phyloP scores from a whole-genome alignment of 2,329 filamentous ascomycete species.

The Talaromyces sp. region DNA sequence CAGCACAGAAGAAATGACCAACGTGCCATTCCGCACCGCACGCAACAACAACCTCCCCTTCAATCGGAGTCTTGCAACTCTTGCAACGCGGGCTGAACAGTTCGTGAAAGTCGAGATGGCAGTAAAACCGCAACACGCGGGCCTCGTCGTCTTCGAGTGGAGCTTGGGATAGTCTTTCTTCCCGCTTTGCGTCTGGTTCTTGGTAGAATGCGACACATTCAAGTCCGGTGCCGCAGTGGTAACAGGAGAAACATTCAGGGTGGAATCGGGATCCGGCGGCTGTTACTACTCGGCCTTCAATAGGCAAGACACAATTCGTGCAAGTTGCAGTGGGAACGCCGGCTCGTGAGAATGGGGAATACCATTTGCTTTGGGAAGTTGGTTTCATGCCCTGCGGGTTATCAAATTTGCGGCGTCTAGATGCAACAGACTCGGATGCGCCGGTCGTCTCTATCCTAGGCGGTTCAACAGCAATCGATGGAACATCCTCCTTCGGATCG shows the following conservation, averaged over 20 bases:
- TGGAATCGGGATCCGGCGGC: constrained; percentile 84
- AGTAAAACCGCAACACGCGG: constrained; percentile 79
- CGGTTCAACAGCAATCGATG: constrained; percentile 35
- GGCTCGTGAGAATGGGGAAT: constrained; percentile 47
- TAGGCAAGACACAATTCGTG: constrained; percentile 77
- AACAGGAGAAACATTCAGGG: constrained; percentile 87
- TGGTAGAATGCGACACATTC: constrained; percentile 96
- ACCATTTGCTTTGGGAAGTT: constrained; percentile 38
- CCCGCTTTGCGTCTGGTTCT: constrained; percentile 72
- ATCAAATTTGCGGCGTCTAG: constrained; percentile 28
- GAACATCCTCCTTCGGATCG: constrained; percentile 32
- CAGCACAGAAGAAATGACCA: constrained; percentile 97
- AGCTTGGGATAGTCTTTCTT: constrained; percentile 67
- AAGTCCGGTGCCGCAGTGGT: constrained; percentile 79
- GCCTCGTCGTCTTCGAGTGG: constrained; percentile 61
- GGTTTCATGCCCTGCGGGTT: constrained; percentile 36
- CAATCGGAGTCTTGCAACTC: constrained; percentile 93
- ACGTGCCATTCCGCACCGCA: constrained; percentile 96
- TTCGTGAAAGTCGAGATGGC: constrained; percentile 98
- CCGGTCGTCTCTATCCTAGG: constrained; percentile 21
- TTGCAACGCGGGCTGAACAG: constrained; percentile 89
- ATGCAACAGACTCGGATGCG: constrained; percentile 23
- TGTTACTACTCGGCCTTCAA: constrained; percentile 86
- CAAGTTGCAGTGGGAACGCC: constrained; percentile 68
- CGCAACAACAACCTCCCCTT: constrained; percentile 90